Evolutionary conservation across 1,284 basidiomycete species (phyloP).

Genomic region (Ceratobasidium sp.): DNA sequence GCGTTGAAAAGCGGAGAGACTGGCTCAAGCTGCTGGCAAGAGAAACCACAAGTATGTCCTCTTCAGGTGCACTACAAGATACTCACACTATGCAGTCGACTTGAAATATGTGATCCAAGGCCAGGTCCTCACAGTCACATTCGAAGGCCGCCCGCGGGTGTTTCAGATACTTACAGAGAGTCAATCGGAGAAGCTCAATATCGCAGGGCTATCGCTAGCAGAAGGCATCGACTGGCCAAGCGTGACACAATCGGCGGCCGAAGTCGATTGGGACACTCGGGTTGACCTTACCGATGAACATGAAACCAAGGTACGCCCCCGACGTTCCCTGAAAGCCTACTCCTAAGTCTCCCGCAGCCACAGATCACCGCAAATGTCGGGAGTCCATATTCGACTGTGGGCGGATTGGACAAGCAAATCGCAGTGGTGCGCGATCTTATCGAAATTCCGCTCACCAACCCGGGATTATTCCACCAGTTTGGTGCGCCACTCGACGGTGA

Average conservation of each 20-base stretch:
- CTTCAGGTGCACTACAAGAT: conserved; percentile 17
- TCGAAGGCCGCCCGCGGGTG: conserved; percentile 63
- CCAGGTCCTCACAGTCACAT: conserved; percentile 67
- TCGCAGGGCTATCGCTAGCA: conserved; percentile 56
- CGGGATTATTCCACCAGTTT: conserved; percentile 74
- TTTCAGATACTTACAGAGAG: conserved; percentile 54
- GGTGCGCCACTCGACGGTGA: neutral
- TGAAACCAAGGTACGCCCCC: conserved; percentile 40
- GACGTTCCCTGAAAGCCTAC: too few species aligned
- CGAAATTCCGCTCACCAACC: conserved; percentile 88
- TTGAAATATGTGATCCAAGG: conserved; percentile 69
- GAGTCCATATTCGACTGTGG: conserved; percentile 67
- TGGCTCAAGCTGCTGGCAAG: conserved; percentile 70
- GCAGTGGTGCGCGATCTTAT: conserved; percentile 89
- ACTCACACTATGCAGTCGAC: conserved; percentile 61
- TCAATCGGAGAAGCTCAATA: conserved; percentile 47
- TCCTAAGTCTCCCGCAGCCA: conserved; percentile 34
- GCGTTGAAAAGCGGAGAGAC: conserved; percentile 49
- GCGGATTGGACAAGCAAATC: conserved; percentile 88
- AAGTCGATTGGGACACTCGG: conserved; percentile 64
- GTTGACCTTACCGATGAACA: conserved; percentile 55
- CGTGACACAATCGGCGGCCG: conserved; percentile 13
- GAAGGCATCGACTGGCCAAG: conserved; percentile 58
- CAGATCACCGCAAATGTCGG: conserved; percentile 28
- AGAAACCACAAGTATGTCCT: conserved; percentile 59